Conservation (phyloP, 805 yeast species). For the Ogataea glucozyma region DNA sequence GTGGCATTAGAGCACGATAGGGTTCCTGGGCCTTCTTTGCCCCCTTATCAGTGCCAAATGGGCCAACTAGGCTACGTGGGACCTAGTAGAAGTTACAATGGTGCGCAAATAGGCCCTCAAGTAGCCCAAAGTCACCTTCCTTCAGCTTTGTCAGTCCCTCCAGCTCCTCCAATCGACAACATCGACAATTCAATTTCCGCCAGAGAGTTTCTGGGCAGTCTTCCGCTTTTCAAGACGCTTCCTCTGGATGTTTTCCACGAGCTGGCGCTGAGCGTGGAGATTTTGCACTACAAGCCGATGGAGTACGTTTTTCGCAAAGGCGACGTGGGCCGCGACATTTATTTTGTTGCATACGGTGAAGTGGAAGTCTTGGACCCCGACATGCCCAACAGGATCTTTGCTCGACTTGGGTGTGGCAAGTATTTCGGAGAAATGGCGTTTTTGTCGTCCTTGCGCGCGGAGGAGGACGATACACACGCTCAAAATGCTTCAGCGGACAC, state of each 20-base stretch:
- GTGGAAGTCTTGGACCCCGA: slow-evolving; percentile 59
- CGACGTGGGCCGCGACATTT: slow-evolving; percentile 62
- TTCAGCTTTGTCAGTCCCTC: background rate
- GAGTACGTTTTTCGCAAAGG: slow-evolving; percentile 62
- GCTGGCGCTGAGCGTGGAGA: slow-evolving; percentile 64
- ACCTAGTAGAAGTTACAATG: too few species aligned
- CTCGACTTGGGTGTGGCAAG: slow-evolving; percentile 60
- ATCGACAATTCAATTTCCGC: slow-evolving; percentile 55
- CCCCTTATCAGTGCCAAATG: too few species aligned
- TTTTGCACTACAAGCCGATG: slow-evolving; percentile 52
- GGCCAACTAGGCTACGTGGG: too few species aligned
- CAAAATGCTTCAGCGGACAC: slow-evolving; percentile 27
- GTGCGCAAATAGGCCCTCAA: too few species aligned
- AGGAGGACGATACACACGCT: slow-evolving; percentile 28
- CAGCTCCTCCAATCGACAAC: slow-evolving; percentile 26
- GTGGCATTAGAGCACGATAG: slow-evolving; percentile 36
- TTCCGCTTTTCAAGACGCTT: slow-evolving; percentile 59
- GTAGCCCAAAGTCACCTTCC: background rate
- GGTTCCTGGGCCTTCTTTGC: slow-evolving; percentile 43
- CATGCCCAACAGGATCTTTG: slow-evolving; percentile 44
- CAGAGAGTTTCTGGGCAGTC: slow-evolving; percentile 55
- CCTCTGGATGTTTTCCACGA: slow-evolving; percentile 63
- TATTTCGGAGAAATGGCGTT: slow-evolving; percentile 82
- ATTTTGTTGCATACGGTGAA: slow-evolving; percentile 65
- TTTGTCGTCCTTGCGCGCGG: slow-evolving; percentile 43